Evolutionary conservation across 2,329 filamentous ascomycete species (phyloP).

Genomic region (Colletotrichum magnum): DNA sequence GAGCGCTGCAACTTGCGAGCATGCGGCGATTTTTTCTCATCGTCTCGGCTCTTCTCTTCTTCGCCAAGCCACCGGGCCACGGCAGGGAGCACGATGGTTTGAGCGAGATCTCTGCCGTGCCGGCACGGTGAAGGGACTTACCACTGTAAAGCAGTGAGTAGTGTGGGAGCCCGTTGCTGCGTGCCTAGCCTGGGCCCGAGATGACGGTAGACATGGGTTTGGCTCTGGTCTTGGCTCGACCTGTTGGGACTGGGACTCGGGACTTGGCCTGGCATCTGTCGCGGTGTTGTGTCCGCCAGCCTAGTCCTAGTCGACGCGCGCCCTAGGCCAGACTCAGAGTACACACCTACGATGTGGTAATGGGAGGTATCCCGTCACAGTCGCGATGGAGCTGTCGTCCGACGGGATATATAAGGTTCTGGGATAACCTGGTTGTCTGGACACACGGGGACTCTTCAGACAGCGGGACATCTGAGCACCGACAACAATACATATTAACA

Average conservation of each 20-base stretch:
- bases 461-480: constrained; percentile 20
- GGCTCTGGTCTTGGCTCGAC: neutral
- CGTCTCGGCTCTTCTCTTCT: constrained; percentile 5
- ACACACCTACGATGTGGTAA: too few species aligned
- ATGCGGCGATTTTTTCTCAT: neutral
- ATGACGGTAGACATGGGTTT: constrained; percentile 1
- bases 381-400: constrained; percentile 1
- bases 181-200: constrained; percentile 1
- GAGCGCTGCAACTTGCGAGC: neutral
- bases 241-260: neutral
- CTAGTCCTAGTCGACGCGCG: too few species aligned
- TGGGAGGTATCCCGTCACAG: neutral
- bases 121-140: neutral
- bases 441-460: constrained; percentile 9
- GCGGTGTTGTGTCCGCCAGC: neutral
- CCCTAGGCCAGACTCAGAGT: neutral
- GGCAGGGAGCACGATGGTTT: constrained; percentile 6
- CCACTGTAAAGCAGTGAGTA: neutral
- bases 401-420: constrained; percentile 17
- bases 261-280: neutral
- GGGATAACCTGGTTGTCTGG: neutral
- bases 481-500: neutral
- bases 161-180: neutral
- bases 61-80: neutral
- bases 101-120: constrained; percentile 18